Evolutionary conservation across 257 asterid genomes (phyloP), one percentile per base, ranked within the genome.

Genomic region (Eucommia ulmoides): DNA sequence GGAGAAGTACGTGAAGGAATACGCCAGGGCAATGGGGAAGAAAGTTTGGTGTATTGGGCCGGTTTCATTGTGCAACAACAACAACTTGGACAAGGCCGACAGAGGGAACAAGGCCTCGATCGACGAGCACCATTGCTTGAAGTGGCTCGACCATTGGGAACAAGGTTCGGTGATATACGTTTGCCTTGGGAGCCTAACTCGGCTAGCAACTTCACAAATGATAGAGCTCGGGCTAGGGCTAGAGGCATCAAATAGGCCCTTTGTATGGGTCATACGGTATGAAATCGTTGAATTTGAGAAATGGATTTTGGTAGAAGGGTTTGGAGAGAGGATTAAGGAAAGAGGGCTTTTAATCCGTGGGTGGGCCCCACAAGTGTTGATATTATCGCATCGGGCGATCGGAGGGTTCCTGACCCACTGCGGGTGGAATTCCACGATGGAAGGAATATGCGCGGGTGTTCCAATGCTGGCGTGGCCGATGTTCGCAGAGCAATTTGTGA

Each of bases 1-100:
- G 22, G 20, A 42, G 0, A 54, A 65, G 1, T 79, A 73, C 23
- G 61, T 70, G 1, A 56, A 70, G 11, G 78, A 62, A 47, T 70
- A 57, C n/a, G 45, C 20, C 16, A 71, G 54, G 53, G 50, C 48
- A 10, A 64, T 49, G 57, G 64, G 65, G 3, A 60, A 70, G 0
- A 82, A 69, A 17, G 69, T 84, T 4, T 82, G 87, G 93, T 64
- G 84, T 49, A 53, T 84, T 6, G 91, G 95, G n/a, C 95, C 95
- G 1, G 52, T 79, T 8, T 74, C 87, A 0, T 63, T 65, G 4
- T 67, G 52, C 59, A 78, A 56, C 50, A 58, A 48, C 1, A 63
- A 60, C 2, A 15, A 50, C 11, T 2, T 50, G 19, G 84, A 71
- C 12, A 71, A 51, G 45, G 72, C 55, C 6, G 48, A 65, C 20